These are phyloP conservation scores for Rhodotorula sp. DNA, from an alignment of 1,284 basidiomycete species.

Conservation along the genomic window DNA sequence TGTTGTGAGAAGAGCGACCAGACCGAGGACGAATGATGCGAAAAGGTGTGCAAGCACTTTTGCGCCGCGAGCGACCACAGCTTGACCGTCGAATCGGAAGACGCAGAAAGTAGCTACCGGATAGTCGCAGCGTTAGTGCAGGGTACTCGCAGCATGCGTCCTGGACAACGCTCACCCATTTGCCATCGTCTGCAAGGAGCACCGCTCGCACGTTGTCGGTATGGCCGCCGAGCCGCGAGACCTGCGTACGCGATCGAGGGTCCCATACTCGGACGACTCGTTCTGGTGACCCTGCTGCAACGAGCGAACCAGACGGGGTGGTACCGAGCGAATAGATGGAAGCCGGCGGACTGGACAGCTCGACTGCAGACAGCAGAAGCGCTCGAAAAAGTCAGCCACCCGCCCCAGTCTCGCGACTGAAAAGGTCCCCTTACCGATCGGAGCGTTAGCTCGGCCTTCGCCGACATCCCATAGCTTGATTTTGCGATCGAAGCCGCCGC, in stretches of 20 bases:
- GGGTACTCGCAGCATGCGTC: not conserved
- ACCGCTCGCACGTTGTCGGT: conserved; percentile 93
- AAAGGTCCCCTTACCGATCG: conserved; percentile 46
- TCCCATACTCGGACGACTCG: conserved; percentile 89
- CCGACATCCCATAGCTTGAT: conserved; percentile 92
- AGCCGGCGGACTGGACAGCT: conserved; percentile 38
- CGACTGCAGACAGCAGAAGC: conserved; percentile 56
- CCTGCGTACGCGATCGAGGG: conserved; percentile 64
- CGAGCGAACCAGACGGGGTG: conserved; percentile 69
- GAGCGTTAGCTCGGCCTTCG: conserved; percentile 46
- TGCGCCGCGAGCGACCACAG: conserved; percentile 90
- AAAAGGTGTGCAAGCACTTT: conserved; percentile 91
- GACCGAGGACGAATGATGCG: conserved; percentile 82
- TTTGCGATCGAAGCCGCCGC: conserved; percentile 88
- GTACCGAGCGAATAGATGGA: conserved; percentile 50
- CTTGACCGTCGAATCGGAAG: conserved; percentile 70
- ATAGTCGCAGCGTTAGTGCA: not conserved
- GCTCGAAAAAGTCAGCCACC: conserved; percentile 55
- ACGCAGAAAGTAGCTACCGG: conserved; percentile 75
- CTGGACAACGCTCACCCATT: conserved; percentile 57
- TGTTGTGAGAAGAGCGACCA: conserved; percentile 89
- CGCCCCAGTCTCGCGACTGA: conserved; percentile 57
- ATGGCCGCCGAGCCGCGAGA: conserved; percentile 82
- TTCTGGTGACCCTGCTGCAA: conserved; percentile 89
- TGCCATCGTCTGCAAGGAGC: conserved; percentile 80